Conservation (phyloP, 768 basidiomycete genomes). For the Aureoboletus auriporus region DNA sequence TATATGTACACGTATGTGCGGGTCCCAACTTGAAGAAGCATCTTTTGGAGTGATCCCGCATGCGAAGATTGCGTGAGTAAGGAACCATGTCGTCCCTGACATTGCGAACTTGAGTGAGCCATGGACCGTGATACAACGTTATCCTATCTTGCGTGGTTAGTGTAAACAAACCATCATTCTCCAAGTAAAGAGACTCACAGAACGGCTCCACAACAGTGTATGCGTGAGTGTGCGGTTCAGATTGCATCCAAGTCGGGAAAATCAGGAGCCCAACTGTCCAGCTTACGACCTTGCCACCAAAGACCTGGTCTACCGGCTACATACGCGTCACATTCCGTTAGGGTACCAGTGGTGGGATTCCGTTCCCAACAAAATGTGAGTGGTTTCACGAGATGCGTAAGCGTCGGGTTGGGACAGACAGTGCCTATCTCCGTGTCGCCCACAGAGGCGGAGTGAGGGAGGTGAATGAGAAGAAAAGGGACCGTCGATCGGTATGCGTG, state of each 20-base stretch:
- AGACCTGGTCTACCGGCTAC: conserved; percentile 35
- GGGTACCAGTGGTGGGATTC: neutral
- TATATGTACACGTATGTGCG: neutral
- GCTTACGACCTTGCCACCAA: conserved; percentile 33
- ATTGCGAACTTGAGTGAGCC: neutral
- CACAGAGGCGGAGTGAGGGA: conserved; percentile 43
- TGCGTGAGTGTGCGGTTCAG: neutral
- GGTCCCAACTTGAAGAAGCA: no score
- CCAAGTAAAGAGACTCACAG: neutral
- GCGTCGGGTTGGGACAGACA: conserved; percentile 21
- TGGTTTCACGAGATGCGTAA: conserved; percentile 17
- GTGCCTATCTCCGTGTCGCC: conserved; percentile 2
- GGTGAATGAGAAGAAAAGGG: conserved; percentile 75
- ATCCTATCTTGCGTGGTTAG: neutral
- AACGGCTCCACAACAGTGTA: neutral
- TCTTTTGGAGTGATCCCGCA: neutral
- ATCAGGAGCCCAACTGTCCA: conserved; percentile 20
- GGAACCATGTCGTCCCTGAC: neutral
- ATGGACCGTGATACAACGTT: neutral
- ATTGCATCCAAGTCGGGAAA: neutral
- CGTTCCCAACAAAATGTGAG: conserved; percentile 24
- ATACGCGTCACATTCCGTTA: neutral
- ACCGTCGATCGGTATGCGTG: conserved; percentile 71
- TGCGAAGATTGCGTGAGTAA: neutral
- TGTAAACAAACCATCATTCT: neutral